Evolutionary conservation across 1,284 basidiomycete species (phyloP).

Genomic region (Mycena sp.): DNA sequence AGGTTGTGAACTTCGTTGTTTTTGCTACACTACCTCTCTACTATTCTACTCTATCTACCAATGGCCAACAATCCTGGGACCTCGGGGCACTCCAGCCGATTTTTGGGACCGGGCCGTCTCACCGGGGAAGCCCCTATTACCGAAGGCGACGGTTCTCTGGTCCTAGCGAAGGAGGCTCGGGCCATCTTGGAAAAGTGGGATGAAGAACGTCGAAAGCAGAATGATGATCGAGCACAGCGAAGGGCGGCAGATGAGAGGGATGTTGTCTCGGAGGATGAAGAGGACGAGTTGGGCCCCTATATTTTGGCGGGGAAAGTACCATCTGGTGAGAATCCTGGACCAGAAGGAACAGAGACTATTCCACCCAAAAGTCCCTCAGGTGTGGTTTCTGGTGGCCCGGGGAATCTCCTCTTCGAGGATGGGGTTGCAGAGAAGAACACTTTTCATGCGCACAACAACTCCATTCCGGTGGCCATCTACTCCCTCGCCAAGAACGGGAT

Average conservation of each 20-base stretch:
- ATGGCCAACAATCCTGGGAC: not conserved
- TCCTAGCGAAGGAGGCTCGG: not conserved
- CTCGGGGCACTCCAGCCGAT: not conserved
- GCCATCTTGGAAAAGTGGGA: too few relatives aligned
- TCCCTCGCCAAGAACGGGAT: slow-evolving; percentile 9
- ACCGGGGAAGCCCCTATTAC: not conserved
- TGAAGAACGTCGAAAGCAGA: not conserved
- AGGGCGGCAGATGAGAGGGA: not conserved
- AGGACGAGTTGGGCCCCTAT: not conserved
- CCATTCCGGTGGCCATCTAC: slow-evolving; percentile 1
- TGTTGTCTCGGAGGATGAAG: slow-evolving; percentile 1
- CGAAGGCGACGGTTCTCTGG: not conserved
- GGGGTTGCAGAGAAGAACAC: not conserved
- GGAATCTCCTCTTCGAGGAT: not conserved
- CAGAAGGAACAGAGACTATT: not conserved
- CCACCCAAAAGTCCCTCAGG: not conserved
- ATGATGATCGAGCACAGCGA: not conserved
- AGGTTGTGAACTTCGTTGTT: not conserved
- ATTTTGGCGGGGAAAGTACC: not conserved
- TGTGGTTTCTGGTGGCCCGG: not conserved
- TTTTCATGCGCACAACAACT: not conserved
- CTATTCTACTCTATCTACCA: not conserved
- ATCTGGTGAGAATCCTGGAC: not conserved
- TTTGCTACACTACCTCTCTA: not conserved
- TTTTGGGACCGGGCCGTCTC: not conserved